Percentiles rank a stretch among this genome's conserved stretches.
Evolutionary conservation across 176 grass and related monocot species (phyloP).

Genomic region (Urochloa ruziziensis): DNA sequence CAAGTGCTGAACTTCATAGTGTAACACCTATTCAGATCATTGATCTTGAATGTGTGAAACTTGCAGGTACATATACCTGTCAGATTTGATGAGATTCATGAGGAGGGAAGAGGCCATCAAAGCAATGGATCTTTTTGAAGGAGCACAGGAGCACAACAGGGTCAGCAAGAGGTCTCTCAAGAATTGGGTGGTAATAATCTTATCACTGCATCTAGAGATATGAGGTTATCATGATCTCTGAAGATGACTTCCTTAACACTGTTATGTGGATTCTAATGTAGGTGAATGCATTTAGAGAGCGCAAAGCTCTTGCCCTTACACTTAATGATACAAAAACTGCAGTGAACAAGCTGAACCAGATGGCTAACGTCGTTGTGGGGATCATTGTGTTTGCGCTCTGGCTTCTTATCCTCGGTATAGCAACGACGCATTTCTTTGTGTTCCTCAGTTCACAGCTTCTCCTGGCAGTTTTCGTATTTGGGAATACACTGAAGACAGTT

Average conservation of each 20-base stretch:
- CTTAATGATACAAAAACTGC: conserved; percentile 75
- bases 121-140: conserved; percentile 79
- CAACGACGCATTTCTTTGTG: conserved; percentile 59
- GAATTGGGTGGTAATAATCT: conserved; percentile 91
- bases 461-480: conserved; percentile 72
- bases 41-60: background rate
- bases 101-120: conserved; percentile 61
- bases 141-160: conserved; percentile 65
- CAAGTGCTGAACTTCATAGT: background rate
- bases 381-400: conserved; percentile 53
- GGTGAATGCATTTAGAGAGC: conserved; percentile 71
- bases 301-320: conserved; percentile 61
- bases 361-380: conserved; percentile 45
- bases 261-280: conserved; percentile 26
- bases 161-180: conserved; percentile 77
- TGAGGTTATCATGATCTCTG: background rate
- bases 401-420: conserved; percentile 61
- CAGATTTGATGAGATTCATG: conserved; percentile 80
- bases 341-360: conserved; percentile 65
- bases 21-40: background rate
- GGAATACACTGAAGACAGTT: conserved; percentile 68
- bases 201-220: background rate
- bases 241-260: background rate
- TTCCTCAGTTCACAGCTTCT: conserved; percentile 68
- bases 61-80: conserved; percentile 80